phyloP scores from a whole-genome alignment of 164 flowering plant species.

The Protea cynaroides region DNA sequence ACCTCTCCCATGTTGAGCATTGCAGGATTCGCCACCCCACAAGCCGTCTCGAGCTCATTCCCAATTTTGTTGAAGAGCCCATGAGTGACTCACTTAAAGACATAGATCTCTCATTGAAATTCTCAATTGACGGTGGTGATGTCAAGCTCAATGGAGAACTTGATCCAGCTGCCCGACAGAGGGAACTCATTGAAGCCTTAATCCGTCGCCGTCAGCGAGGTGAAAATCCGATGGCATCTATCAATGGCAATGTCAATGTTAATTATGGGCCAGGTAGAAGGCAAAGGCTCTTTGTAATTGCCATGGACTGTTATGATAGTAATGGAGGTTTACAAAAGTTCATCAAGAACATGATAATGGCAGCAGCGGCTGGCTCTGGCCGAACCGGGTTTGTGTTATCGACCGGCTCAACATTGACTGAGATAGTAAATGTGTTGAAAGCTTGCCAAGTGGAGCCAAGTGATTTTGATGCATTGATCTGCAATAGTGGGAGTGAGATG shows the following conservation, averaged over 20 bases:
- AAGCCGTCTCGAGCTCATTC: constrained; percentile 39
- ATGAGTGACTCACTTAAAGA: constrained; percentile 76
- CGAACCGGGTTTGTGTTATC: constrained; percentile 46
- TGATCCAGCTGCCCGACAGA: constrained; percentile 41
- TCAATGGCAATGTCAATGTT: constrained; percentile 19
- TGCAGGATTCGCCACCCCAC: constrained; percentile 67
- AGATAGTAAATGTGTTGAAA: constrained; percentile 41
- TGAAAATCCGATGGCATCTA: constrained; percentile 9
- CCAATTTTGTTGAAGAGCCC: constrained; percentile 52
- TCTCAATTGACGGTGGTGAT: constrained; percentile 61
- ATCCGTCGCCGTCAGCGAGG: constrained; percentile 15
- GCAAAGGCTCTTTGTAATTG: constrained; percentile 53
- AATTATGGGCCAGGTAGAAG: constrained; percentile 55
- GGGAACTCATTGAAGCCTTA: constrained; percentile 51
- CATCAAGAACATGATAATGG: constrained; percentile 38
- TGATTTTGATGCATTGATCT: constrained; percentile 63
- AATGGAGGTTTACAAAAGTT: constrained; percentile 31
- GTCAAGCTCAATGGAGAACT: constrained; percentile 50
- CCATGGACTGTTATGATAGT: constrained; percentile 45
- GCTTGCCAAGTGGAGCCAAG: constrained; percentile 34
- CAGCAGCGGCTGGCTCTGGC: constrained; percentile 19
- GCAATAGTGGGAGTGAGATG: constrained; percentile 71
- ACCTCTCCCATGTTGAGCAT: constrained; percentile 64
- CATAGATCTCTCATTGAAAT: constrained; percentile 65
- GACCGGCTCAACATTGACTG: constrained; percentile 54